Base-by-base conservation (phyloP, 2,329 filamentous ascomycete genomes). In the Neonectria neomacrospora region DNA sequence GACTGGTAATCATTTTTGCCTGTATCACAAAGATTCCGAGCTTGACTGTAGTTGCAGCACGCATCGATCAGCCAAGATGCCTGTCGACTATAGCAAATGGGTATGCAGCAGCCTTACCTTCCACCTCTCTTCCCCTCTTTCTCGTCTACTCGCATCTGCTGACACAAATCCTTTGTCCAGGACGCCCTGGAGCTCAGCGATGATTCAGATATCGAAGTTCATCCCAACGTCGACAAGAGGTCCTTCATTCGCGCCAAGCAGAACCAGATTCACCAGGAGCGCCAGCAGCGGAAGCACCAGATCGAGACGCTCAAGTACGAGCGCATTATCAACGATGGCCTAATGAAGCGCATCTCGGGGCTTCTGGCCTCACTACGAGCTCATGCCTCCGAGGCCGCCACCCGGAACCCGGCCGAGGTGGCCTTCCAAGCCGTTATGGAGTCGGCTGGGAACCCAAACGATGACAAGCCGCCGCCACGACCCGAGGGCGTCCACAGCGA, bases 181-280 rank as follows among this genome's bases (percentile, higher is more conserved):
- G 92, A 98, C 78, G 90, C 91, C 63, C 88, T 99, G 76, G 96
- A 99, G 88, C 90, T 99, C 76, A 97, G 93, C 75, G 96, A 99
- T 80, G 96, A 99, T 81, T 97, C 94, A 54, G 96, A 99, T 75
- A 90, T 99, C 73, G 96, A 99, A 82, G 96, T 98, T 54, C 96
- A 99, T 80, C 96, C 96, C 64, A 99, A 99, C 77, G 96, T 99
- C 77, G 96, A 99, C 83, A 99, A 99, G 80, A 89, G 91, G 54
- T 98, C 95, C 65, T 99, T 99, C 80, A 99, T 99, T 78, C 93
- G 95, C 69, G 96, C 96, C 69, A 99, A 99, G 82, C 96, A 98
- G 82, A 91, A 90, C 73, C 94, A 99, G 81, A 99, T 99, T 73
- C 96, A 99, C 79, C 89, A 94, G 75, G 91, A 97, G 77, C 91